These are phyloP conservation scores for Microstroma glucosiphilum DNA, from an alignment of 1,284 basidiomycete species.

Conservation along the genomic window DNA sequence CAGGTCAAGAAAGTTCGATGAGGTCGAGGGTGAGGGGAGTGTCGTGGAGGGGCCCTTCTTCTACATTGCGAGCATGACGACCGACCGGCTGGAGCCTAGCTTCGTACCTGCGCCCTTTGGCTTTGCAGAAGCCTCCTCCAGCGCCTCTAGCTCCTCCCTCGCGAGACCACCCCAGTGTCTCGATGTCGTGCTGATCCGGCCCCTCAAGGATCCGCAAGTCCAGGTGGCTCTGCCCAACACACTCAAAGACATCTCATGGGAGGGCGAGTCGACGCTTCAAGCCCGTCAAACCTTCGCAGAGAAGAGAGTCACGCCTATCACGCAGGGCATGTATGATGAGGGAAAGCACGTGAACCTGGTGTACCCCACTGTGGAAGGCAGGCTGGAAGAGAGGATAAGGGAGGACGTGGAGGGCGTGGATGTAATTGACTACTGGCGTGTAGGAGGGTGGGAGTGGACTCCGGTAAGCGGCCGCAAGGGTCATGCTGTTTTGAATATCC, in stretches of 20 bases:
- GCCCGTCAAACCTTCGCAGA: slow-evolving; percentile 17
- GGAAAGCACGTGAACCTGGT: slow-evolving; percentile 31
- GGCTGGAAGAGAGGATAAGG: slow-evolving; percentile 24
- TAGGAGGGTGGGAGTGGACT: slow-evolving; percentile 72
- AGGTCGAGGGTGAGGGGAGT: slow-evolving; percentile 1
- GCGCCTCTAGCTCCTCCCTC: slow-evolving; percentile 15
- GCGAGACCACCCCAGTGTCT: slow-evolving; percentile 53
- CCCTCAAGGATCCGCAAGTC: slow-evolving; percentile 61
- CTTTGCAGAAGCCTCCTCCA: slow-evolving; percentile 9
- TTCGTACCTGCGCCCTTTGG: slow-evolving; percentile 69
- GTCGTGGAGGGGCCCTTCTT: slow-evolving; percentile 66
- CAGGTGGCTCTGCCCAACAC: background rate
- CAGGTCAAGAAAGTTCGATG: background rate
- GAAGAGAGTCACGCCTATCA: slow-evolving; percentile 21
- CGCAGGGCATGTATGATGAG: slow-evolving; percentile 34
- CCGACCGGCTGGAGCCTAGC: slow-evolving; percentile 71
- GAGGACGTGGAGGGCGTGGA: slow-evolving; percentile 56
- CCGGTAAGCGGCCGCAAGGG: slow-evolving; percentile 4
- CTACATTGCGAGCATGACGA: slow-evolving; percentile 74
- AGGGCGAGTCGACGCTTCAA: background rate
- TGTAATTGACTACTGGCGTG: slow-evolving; percentile 75
- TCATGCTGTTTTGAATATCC: background rate
- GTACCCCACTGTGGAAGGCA: slow-evolving; percentile 15
- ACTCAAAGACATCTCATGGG: slow-evolving; percentile 4
- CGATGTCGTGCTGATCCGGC: slow-evolving; percentile 78